phyloP scores from a whole-genome alignment of 2,329 filamentous ascomycete species.

The Ceratocystis destructans region DNA sequence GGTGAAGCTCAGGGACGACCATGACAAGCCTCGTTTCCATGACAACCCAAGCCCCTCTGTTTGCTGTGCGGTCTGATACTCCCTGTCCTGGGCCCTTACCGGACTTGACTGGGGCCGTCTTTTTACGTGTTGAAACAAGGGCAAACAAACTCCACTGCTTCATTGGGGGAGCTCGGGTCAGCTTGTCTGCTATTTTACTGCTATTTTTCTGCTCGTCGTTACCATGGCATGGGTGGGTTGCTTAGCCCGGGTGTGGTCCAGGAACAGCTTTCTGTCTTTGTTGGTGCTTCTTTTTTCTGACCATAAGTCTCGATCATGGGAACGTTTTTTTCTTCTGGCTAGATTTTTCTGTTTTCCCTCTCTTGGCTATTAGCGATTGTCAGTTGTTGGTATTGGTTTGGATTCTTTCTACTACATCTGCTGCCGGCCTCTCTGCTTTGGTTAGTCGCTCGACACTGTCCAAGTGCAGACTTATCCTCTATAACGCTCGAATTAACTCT shows the following conservation, averaged over 20 bases:
- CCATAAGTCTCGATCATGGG: background rate
- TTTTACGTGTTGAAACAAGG: constrained; percentile 18
- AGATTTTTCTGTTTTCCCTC: background rate
- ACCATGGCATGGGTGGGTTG: constrained; percentile 14
- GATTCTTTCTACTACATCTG: background rate
- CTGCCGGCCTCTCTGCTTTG: constrained; percentile 2
- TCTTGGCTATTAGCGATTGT: background rate
- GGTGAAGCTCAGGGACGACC: constrained; percentile 4
- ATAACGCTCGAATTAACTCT: no score
- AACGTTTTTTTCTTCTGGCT: background rate
- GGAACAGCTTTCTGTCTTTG: background rate
- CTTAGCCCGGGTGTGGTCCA: background rate
- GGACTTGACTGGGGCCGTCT: constrained; percentile 10
- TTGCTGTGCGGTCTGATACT: constrained; percentile 12
- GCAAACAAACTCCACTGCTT: constrained; percentile 6
- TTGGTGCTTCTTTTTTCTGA: background rate
- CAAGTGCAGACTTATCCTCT: no score
- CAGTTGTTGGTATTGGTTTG: background rate
- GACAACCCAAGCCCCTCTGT: constrained; percentile 13
- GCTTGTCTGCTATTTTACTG: background rate
- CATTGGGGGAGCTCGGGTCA: constrained; percentile 14
- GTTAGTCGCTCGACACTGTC: background rate
- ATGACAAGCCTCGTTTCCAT: constrained; percentile 11
- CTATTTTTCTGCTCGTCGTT: constrained; percentile 12
- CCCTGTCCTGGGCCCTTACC: constrained; percentile 11